Base-by-base conservation (phyloP, 805 yeast species). In the Sungouiella thailandica region DNA sequence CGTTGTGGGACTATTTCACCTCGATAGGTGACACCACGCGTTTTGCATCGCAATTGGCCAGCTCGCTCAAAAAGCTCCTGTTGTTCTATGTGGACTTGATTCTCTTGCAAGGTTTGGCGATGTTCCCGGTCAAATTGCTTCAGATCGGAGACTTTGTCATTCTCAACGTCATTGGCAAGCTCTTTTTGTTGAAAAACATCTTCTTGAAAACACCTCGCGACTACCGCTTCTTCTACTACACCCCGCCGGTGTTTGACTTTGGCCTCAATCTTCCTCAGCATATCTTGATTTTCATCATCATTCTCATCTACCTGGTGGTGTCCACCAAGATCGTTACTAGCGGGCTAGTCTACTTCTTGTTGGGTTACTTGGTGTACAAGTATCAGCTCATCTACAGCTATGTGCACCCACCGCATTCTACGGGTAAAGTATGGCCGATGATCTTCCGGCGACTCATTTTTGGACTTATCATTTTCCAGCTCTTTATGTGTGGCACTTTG, bases 391-490 rank as follows among this genome's bases (percentile, higher is more conserved):
- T 76, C 12, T 77, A 76, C 52, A 70, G 77, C 37, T 71, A 69
- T 62, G 80, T 77, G 17, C 83, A 77, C 45, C 78, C 80, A 1
- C 79, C 76, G 16, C 82, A 77, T 51, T 74, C 80, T 10, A 77
- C 83, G 0, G 83, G 83, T 4, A 75, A 75, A 46, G 79, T 74
- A 3, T 77, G 83, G 83, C 80, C 80, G 3, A 71, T 76, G 57
- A 74, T 77, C 5, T 75, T 76, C 42, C 59, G 78, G 36, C 53
- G 83, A 32, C 61, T 76, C 19, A 68, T 76, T 35, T 49, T 77
- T 19, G 83, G 83, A 1, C 53, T 76, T 28, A 53, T 76, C 8
- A 61, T 77, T 23, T 70, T 77, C 44, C 81, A 77, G 40, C 49
- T 77, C n/a, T 76, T 76, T 41, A 76, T 76, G 80, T 67, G 76